Evolutionary conservation across 345 rosid species (phyloP), one percentile per base, ranked within the genome.

Genomic region (Boechera stricta): DNA sequence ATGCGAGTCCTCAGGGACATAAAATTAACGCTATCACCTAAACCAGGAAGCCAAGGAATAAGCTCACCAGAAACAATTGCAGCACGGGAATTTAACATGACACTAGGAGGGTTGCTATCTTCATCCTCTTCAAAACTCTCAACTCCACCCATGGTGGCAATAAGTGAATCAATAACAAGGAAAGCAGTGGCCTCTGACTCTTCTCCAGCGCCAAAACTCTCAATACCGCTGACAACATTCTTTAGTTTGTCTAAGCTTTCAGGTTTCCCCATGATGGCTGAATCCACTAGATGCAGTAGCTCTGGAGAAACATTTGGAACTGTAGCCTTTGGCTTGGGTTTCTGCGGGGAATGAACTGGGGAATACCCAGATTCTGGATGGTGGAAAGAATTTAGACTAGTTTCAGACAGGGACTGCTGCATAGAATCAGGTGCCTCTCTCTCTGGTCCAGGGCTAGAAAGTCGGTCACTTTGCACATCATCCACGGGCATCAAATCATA

Each of bases 71-170:
- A 87, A 80, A 95, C 99, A 79, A 88, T 86, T 62, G 99, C 98
- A 63, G 99, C 99, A 62, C 99, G 86, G 29, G 98, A 93, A 82
- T 93, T 95, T 79, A 92, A 81, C 99, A 95, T 95, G 75, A 93
- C 97, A 78, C 99, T 95, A 53, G 99, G 99, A 80, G 99, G 98
- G 77, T 88, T 93, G 74, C 81, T 87, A 70, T 92, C 98, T 68
- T 86, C 99, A 71, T 93, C 97, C 81, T 94, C 93, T 75, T 90
- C 99, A 78, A 93, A 95, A 83, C 99, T 89, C 86, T 95, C 99
- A 77, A 95, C 96, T 59, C 98, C 99, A 72, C 99, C 99, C 99
- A 95, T 95, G 54, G 99, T 95, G 72, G 96, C 97, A 83, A 95
- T 82, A 67, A 95, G 97, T 54, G 98, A 95, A 85, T 95, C 99